A percentile compares a stretch with the other conserved stretches of the same genome.
Conservation (phyloP, 164 flowering plant species). For the Chimonanthus salicifolius region DNA sequence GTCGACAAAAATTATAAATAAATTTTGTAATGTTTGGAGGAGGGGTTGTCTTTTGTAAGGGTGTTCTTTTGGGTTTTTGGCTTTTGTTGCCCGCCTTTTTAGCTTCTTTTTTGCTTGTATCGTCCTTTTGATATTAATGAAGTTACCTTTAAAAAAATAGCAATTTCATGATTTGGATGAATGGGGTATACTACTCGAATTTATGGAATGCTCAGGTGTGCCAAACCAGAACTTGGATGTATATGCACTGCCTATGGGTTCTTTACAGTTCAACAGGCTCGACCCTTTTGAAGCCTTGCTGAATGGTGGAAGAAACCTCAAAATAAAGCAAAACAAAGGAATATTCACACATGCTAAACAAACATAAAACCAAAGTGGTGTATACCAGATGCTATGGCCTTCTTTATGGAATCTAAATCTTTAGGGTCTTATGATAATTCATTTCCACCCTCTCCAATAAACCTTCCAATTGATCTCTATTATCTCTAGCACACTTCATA, state of each 20-base stretch:
- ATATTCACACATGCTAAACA: slow-evolving; percentile 4
- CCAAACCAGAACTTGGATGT: slow-evolving; percentile 91
- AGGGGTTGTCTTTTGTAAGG: too few relatives aligned
- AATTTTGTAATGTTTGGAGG: too few relatives aligned
- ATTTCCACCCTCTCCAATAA: slow-evolving; percentile 91
- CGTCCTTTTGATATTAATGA: too few relatives aligned
- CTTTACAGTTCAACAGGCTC: slow-evolving; percentile 85
- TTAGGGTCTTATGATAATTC: slow-evolving; percentile 50
- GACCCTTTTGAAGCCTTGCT: slow-evolving; percentile 82
- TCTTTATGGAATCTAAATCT: slow-evolving; percentile 75
- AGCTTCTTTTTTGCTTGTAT: too few relatives aligned
- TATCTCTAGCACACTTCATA: slow-evolving; percentile 96
- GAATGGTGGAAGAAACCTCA: slow-evolving; percentile 86
- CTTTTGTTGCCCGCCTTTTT: too few relatives aligned
- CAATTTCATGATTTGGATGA: background rate
- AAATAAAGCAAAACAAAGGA: slow-evolving; percentile 2
- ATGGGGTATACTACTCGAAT: background rate
- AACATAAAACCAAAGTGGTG: background rate
- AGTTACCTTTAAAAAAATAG: background rate
- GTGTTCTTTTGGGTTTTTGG: too few relatives aligned
- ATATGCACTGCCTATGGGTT: slow-evolving; percentile 87
- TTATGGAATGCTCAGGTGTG: slow-evolving; percentile 46
- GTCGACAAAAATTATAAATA: too few relatives aligned
- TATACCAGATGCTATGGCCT: slow-evolving; percentile 78
- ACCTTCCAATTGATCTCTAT: slow-evolving; percentile 90